phyloP scores from a whole-genome alignment of 495 filamentous ascomycete genomes.

The Cenococcum geophilum region DNA sequence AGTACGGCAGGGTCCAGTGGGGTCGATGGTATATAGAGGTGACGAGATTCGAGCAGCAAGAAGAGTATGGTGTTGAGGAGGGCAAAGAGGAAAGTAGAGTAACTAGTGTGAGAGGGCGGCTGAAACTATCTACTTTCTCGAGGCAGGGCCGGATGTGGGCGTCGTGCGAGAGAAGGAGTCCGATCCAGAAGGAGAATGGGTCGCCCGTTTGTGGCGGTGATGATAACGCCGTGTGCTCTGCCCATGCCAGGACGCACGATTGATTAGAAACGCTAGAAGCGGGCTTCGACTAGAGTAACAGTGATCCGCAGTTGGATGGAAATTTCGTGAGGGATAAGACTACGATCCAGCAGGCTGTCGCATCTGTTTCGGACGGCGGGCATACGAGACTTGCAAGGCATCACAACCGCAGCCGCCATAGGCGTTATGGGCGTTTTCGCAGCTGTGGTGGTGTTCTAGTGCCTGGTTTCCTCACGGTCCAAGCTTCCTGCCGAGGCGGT shows the following conservation, averaged over 20 bases:
- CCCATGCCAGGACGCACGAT: not conserved
- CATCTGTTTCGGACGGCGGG: not conserved
- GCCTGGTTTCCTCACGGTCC: not conserved
- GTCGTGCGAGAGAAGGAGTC: conserved; percentile 17
- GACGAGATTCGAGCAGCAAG: conserved; percentile 16
- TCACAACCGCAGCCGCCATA: not conserved
- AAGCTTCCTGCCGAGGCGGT: not conserved
- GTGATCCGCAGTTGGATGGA: not conserved
- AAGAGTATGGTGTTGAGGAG: conserved; percentile 7
- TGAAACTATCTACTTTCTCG: not conserved
- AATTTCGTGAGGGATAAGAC: not conserved
- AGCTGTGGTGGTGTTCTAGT: not conserved
- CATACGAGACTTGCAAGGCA: not conserved
- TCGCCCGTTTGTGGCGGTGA: conserved; percentile 17
- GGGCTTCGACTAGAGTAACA: not conserved
- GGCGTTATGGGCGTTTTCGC: not conserved
- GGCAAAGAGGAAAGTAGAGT: not conserved
- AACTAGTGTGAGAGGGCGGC: not conserved
- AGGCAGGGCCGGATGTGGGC: not conserved
- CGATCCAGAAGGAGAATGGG: conserved; percentile 22
- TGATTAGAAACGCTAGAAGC: not conserved
- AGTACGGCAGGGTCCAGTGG: conserved; percentile 14
- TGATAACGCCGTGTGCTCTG: conserved; percentile 21
- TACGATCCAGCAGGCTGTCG: not conserved
- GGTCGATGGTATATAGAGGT: conserved; percentile 16